A percentile compares a stretch with the other conserved stretches of the same genome.
Evolutionary conservation across 2,329 filamentous ascomycete species (phyloP).

Genomic region (Diaporthe capsici): DNA sequence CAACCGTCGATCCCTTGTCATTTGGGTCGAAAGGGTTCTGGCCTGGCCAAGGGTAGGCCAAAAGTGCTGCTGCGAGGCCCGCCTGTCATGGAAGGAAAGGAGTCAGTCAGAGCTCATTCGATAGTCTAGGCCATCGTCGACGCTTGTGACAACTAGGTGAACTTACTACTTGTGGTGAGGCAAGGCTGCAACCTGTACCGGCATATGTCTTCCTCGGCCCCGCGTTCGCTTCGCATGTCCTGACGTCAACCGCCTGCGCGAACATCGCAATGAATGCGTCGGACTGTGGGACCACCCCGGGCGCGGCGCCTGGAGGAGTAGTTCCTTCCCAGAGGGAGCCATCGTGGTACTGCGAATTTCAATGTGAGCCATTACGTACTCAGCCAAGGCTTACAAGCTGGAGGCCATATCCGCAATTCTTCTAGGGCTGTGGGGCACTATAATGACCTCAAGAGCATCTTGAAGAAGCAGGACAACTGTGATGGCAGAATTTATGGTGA

Average conservation of each 20-base stretch:
- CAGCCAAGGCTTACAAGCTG: not conserved
- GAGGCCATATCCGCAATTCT: not conserved
- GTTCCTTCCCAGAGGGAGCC: conserved; percentile 15
- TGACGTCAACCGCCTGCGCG: not conserved
- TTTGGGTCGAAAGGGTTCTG: not conserved
- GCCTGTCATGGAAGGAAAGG: not conserved
- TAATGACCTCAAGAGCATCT: not conserved
- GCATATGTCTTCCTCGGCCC: not conserved
- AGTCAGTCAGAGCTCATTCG: not conserved
- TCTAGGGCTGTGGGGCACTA: not conserved
- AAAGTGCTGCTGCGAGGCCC: not conserved
- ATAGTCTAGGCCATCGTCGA: not conserved
- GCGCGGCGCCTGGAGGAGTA: not conserved
- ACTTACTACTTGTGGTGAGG: conserved; percentile 9
- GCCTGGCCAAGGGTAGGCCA: conserved; percentile 14
- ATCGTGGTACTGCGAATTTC: conserved; percentile 23
- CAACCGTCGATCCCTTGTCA: not conserved
- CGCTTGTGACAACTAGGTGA: too few relatives aligned
- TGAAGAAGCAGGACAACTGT: not conserved
- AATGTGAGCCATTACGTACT: not conserved
- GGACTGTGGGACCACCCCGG: not conserved
- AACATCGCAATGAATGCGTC: not conserved
- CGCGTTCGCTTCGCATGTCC: not conserved
- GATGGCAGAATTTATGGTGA: not conserved
- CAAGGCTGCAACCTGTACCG: not conserved